Percentiles rank a stretch among this genome's conserved stretches.
Conservation (phyloP, 352 stramenopile genomes). For the Globisporangium parvum region DNA sequence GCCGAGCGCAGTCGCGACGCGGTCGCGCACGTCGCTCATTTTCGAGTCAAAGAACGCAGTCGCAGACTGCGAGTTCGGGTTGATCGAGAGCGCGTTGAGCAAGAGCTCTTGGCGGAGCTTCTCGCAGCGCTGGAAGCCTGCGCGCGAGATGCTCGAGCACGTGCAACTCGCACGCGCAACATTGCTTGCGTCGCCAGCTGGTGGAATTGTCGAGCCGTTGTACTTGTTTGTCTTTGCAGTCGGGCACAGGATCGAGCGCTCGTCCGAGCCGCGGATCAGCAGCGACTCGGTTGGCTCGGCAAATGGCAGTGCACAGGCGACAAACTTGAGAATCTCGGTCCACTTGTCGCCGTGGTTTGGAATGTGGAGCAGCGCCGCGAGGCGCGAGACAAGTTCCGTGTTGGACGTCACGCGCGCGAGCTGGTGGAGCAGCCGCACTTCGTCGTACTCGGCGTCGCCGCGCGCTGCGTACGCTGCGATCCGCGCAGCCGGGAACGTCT, state of each 20-base stretch:
- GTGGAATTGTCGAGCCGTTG: conserved; percentile 66
- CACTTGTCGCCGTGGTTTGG: conserved; percentile 64
- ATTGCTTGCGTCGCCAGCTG: conserved; percentile 21
- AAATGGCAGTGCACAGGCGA: conserved; percentile 66
- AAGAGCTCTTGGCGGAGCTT: conserved; percentile 67
- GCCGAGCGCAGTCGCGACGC: conserved; percentile 52
- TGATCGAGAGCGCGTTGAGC: conserved; percentile 78
- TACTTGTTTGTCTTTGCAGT: conserved; percentile 86
- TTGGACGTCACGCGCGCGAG: conserved; percentile 50
- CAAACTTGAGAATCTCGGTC: conserved; percentile 77
- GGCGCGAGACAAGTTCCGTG: conserved; percentile 54
- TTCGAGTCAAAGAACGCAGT: conserved; percentile 62
- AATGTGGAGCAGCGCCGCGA: conserved; percentile 63
- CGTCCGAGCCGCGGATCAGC: conserved; percentile 78
- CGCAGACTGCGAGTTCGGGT: conserved; percentile 66
- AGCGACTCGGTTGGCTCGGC: conserved; percentile 82
- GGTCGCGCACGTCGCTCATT: conserved; percentile 46
- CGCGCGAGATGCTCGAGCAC: conserved; percentile 67
- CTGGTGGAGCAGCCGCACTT: conserved; percentile 62
- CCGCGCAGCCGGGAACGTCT: conserved; percentile 55
- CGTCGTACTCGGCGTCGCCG: conserved; percentile 48
- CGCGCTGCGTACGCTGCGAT: conserved; percentile 51
- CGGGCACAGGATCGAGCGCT: conserved; percentile 73
- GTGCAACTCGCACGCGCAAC: conserved; percentile 82
- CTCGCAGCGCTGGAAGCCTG: conserved; percentile 63